Evolutionary conservation across 768 basidiomycete genomes (phyloP), one percentile per base, ranked within the genome.

Genomic region (Pleurotus platypus): DNA sequence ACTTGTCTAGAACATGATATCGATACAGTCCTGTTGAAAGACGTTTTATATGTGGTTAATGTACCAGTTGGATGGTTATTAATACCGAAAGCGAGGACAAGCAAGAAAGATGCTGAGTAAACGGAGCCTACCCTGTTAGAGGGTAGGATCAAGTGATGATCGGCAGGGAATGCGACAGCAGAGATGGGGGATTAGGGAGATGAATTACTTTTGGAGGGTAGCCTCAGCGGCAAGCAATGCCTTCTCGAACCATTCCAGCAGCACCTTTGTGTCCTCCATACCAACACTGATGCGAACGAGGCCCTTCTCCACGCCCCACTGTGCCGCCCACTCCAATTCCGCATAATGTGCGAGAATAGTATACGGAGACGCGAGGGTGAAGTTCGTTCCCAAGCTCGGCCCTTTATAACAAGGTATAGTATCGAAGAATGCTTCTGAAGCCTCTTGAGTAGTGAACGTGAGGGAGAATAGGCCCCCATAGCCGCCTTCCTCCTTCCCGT

Each of bases 351-450:
- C 90, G 42, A 91, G 72, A 58, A 91, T 80, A 20, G 86, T 85
- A 66, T 89, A 91, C 16, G 89, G 90, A 58, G 80, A 87, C 49
- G 87, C 87, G 26, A 91, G 76, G 4, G 89, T 90, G 67, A 91
- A 91, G 72, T 87, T 90, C 53, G 89, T 91, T 9, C 89, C 89
- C 8, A 85, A 75, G 59, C 78, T 79, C 5, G 90, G 89, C 5
- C 89, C 90, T 69, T 91, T 91, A 53, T 76, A 75, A 70, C 82
- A 88, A n/a, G 76, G 75, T 49, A 91, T 71, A 0, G 78, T 71
- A 67, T 91, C 86, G 64, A 82, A 89, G 71, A 89, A 89, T 37
- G 83, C 83, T 57, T 71, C 68, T 12, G 84, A 79, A 3, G 85
- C 83, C 4, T 69, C 71, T 37, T 66, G 57, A 7, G 81, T 73